Evolutionary conservation across 305 asterid genomes (phyloP).

Genomic region (Vinca major): DNA sequence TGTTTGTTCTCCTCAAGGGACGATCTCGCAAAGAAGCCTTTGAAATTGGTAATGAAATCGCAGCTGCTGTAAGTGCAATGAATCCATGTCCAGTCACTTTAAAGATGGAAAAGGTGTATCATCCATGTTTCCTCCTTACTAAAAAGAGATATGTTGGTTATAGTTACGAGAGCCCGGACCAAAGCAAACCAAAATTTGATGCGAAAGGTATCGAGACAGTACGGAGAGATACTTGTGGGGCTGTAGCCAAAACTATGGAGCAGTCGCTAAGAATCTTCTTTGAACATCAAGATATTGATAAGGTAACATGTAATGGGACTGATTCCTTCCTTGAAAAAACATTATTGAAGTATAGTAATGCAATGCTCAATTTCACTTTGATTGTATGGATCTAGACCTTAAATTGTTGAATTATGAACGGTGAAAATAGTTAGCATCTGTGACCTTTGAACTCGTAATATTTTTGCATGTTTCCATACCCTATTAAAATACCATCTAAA

Average conservation of each 20-base stretch:
- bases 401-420: background rate
- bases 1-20: constrained; percentile 94
- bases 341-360: background rate
- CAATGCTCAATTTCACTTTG: background rate
- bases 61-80: constrained; percentile 72
- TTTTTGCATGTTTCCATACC: background rate
- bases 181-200: constrained; percentile 71
- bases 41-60: constrained; percentile 74
- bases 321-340: background rate
- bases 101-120: constrained; percentile 93
- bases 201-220: constrained; percentile 98
- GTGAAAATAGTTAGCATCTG: background rate
- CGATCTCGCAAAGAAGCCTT: constrained; percentile 78
- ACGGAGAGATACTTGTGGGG: constrained; percentile 88
- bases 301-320: constrained; percentile 33
- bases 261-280: constrained; percentile 71
- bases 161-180: constrained; percentile 81
- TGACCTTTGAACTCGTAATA: background rate
- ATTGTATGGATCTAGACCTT: background rate
- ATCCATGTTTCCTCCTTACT: constrained; percentile 96
- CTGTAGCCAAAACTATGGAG: constrained; percentile 91
- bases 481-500: background rate
- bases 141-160: constrained; percentile 97
- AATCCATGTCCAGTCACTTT: constrained; percentile 77
- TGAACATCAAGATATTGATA: constrained; percentile 55